Evolutionary conservation across 2,329 filamentous ascomycete species (phyloP).

Genomic region (Nemania sp.): DNA sequence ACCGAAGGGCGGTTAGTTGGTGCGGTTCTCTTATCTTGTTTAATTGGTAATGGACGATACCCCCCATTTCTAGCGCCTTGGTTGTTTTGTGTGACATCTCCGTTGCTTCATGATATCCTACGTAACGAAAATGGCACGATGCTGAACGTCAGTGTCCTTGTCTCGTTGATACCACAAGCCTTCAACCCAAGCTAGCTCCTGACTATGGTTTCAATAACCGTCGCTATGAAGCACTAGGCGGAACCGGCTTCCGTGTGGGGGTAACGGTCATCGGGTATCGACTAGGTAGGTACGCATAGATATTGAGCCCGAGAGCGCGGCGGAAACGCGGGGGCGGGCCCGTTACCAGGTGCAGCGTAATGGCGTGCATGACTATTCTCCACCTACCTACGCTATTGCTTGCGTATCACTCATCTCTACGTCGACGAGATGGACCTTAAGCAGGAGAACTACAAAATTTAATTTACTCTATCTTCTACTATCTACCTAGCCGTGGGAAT

Average conservation of each 20-base stretch:
- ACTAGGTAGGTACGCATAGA: too few species aligned
- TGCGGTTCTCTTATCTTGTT: slow-evolving; percentile 21
- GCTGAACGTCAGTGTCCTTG: not conserved
- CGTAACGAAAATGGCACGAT: too few species aligned
- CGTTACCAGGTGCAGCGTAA: slow-evolving; percentile 1
- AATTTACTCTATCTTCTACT: not conserved
- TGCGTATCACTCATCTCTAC: not conserved
- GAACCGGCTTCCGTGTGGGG: slow-evolving; percentile 10
- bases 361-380: not conserved
- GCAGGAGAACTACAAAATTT: not conserved
- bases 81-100: not conserved
- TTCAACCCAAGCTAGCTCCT: not conserved
- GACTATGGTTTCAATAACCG: not conserved
- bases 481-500: not conserved
- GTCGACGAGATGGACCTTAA: not conserved
- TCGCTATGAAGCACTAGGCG: not conserved
- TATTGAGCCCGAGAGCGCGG: slow-evolving; percentile 2
- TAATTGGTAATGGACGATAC: slow-evolving; percentile 42
- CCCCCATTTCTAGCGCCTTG: slow-evolving; percentile 29
- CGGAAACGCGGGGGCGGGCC: slow-evolving; percentile 34
- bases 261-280: not conserved
- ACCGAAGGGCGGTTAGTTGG: slow-evolving; percentile 12
- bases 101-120: not conserved
- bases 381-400: not conserved
- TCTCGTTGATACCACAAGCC: not conserved